Evolutionary conservation across 1,139 yeast species (phyloP), one percentile per base, ranked within the genome.

Genomic region (Torulaspora pretoriensis): DNA sequence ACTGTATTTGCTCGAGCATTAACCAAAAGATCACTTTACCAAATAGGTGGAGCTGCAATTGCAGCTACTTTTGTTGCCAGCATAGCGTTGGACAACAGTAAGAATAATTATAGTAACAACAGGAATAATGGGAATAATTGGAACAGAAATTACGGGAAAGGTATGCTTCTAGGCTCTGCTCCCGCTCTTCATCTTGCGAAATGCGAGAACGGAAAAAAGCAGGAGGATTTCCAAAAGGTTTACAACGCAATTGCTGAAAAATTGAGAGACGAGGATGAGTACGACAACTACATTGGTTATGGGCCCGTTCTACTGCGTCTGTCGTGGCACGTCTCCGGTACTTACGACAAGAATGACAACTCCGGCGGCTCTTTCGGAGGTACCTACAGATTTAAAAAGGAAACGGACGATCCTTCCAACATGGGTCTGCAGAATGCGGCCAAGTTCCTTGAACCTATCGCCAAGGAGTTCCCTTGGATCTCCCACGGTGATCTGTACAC

Each of bases 401-500:
- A 87, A 65, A 69, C 75, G 24, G 64, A 65, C 37, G 92, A 84
- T 59, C 84, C 82, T 10, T 90, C 82, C 52, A 88, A 88, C 65
- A 77, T 76, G 34, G 96, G 96, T 41, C 73, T 88, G 57, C 73
- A 72, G 43, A 72, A 73, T 47, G 95, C 81, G 19, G 74, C 83
- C 52, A 73, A 75, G 49, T 86, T 86, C 63, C 70, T 87, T 56
- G 70, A 71, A 45, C 79, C 86, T 42, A 75, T 89, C 57, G 54
- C 59, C 36, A 68, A 72, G 43, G 70, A 71, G 35, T 81, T 75
- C 67, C 86, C 90, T 22, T 87, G 94, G 84, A 65, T 89, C 39
- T 79, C 89, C 23, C 75, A 85, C 65, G 96, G 96, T 60, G 97
- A 89, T 67, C 75, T 89, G 61, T 87, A 84, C 77, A 87, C 96